Evolutionary conservation across 2,329 filamentous ascomycete species (phyloP), one percentile per base, ranked within the genome.

Genomic region (Drechslerella dactyloides): DNA sequence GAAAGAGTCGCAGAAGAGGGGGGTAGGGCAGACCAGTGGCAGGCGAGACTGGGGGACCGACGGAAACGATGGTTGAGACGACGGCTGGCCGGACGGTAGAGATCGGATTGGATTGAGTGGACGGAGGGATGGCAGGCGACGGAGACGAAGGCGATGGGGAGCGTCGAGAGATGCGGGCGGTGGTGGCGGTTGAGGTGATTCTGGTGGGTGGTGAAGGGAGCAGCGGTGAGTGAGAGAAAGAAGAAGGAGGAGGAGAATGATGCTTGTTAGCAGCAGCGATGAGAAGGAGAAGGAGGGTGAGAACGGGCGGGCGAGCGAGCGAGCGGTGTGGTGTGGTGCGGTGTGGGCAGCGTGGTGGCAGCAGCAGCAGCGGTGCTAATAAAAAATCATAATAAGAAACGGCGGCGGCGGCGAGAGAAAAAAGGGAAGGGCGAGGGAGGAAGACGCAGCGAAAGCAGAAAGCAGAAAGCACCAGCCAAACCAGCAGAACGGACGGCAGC

Each of bases 1-100:
- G 64, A 70, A 64, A 70, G 53, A 70, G 57, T 70, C 66, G 66
- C 59, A 59, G 79, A 78, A 68, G 57, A 76, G 35, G 75, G 75
- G 33, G 76, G 78, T 70, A 77, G 74, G 65, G 35, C 74, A 72
- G 58, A 66, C 73, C 17, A 75, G 54, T 42, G 55, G 53, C 33
- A 54, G 59, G 55, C 55, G 60, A 50, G 56, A 30, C 40, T 13
- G 58, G 48, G 53, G 21, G 24, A 44, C 17, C 42, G 61, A 65
- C 35, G 52, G 48, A 35, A 56, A 57, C 21, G 55, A 64, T 24
- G 27, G 51, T 24, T 13, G n/a, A 57, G n/a, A n/a, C n/a, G 8
- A 37, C 19, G 24, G 13, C 48, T 4, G 17, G 40, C 24, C 21
- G 10, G 24, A 17, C 5, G n/a, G 50, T 37, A 59, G 53, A 23